Conservation (phyloP, 108 stramenopile species). For the Aurantiochytrium sp. region DNA sequence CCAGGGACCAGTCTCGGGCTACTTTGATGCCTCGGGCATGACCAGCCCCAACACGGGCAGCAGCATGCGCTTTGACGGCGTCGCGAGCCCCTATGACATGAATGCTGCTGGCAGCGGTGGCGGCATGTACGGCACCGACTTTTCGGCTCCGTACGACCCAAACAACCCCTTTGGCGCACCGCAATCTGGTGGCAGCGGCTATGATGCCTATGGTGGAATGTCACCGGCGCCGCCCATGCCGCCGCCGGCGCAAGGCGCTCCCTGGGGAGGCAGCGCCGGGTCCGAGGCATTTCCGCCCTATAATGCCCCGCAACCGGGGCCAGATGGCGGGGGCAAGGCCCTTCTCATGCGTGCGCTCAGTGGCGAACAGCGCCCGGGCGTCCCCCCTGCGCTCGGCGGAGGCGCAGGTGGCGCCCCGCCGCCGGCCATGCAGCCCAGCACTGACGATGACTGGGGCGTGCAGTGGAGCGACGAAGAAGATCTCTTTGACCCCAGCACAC, state of each 20-base stretch:
- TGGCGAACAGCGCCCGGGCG: not conserved
- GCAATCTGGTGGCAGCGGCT: not conserved
- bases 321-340: not conserved
- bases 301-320: not conserved
- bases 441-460: not conserved
- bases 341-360: not conserved
- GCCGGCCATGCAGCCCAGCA: not conserved
- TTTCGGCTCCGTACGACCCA: not conserved
- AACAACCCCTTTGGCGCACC: not conserved
- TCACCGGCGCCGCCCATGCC: not conserved
- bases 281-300: not conserved
- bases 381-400: not conserved
- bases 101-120: not conserved
- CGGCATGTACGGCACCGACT: not conserved
- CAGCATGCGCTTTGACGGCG: not conserved
- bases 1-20: not conserved
- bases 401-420: not conserved
- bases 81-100: not conserved
- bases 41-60: too few relatives aligned
- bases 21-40: too few relatives aligned
- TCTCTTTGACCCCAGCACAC: not conserved
- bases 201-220: not conserved
- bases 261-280: not conserved
- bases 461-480: conserved; percentile 1
- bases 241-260: not conserved